Base-by-base conservation (phyloP, 2,329 filamentous ascomycete species). In the Ophiocordyceps sinensis region DNA sequence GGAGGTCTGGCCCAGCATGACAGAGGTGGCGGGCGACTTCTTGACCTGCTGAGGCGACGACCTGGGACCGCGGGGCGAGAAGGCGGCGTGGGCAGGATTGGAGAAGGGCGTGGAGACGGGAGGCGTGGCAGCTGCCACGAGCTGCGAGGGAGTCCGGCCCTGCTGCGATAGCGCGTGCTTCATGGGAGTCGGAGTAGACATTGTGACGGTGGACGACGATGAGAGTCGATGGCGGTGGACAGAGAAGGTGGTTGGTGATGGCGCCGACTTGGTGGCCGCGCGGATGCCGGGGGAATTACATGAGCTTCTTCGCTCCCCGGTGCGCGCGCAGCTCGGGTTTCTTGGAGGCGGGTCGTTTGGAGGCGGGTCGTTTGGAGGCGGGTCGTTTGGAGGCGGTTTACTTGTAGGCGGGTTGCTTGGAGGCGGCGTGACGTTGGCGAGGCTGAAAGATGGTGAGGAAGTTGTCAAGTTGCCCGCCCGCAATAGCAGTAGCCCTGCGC, bases 51-150 rank as follows among this genome's bases (percentile, higher is more conserved):
- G 75, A 4, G 77, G 77, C 40, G 77, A 81, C 9, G 75, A 77
- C 39, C 68, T 66, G 10, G 65, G 70, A 28, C 67, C 74, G 26
- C 62, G 65, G 4, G 77, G 76, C 2, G 77, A 78, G 52, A 79
- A 75, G 30, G 68, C 73, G n/a, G 68, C 66, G 40, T 72, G 67
- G 2, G 67, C 66, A 36, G 69, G 64, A 31, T 73, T 70, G 43
- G 75, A 79, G 59, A 80, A 80, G 13, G 77, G 77, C 2, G 77
- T 81, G 30, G 77, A 79, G 21, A 77, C 76, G n/a, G 76, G 75
- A 13, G 77, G 77, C 6, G 77, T 80, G 3, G 72, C 74, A 5
- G 63, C 72, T 3, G 70, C 65, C 43, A 26, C 23, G 23, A 69
- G 56, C 48, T 74, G 70, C 13, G 71, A 75, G 35, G 68, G 63